phyloP scores from a whole-genome alignment of 2,329 filamentous ascomycete species.

The Arthrobotrys iridis region DNA sequence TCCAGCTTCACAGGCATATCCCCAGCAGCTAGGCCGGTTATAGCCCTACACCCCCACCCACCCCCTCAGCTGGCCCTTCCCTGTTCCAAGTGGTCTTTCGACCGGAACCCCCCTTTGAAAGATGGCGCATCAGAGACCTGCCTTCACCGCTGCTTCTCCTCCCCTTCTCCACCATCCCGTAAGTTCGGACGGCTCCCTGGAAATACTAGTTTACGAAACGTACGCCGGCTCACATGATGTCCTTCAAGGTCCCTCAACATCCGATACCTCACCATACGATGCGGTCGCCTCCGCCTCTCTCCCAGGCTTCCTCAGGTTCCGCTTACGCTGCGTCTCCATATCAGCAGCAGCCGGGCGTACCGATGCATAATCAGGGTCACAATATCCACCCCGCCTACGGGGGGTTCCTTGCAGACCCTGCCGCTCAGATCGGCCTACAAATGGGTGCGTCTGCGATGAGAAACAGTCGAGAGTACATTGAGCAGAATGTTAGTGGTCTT shows the following conservation, averaged over 20 bases:
- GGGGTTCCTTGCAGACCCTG: conserved; percentile 94
- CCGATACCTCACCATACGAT: conserved; percentile 98
- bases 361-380: conserved; percentile 65
- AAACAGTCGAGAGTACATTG: conserved; percentile 91
- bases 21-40: conserved; percentile 6
- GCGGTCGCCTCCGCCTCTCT: conserved; percentile 81
- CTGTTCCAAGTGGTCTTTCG: conserved; percentile 3
- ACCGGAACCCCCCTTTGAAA: conserved; percentile 10
- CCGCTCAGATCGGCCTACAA: conserved; percentile 92
- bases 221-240: conserved; percentile 66
- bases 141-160: conserved; percentile 56
- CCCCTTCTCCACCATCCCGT: conserved; percentile 59
- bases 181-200: neutral
- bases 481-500: conserved; percentile 77
- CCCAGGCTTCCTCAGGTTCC: conserved; percentile 67
- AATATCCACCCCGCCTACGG: conserved; percentile 74
- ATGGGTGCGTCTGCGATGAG: conserved; percentile 91
- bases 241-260: conserved; percentile 76
- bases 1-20: conserved; percentile 14
- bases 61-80: neutral
- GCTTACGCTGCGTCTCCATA: conserved; percentile 65
- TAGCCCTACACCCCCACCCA: conserved; percentile 4
- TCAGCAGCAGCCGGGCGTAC: conserved; percentile 75
- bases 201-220: neutral
- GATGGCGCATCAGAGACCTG: conserved; percentile 55